Evolutionary conservation across 495 filamentous ascomycete species (phyloP), one percentile per base, ranked within the genome.

Genomic region (Annulohypoxylon bovei): DNA sequence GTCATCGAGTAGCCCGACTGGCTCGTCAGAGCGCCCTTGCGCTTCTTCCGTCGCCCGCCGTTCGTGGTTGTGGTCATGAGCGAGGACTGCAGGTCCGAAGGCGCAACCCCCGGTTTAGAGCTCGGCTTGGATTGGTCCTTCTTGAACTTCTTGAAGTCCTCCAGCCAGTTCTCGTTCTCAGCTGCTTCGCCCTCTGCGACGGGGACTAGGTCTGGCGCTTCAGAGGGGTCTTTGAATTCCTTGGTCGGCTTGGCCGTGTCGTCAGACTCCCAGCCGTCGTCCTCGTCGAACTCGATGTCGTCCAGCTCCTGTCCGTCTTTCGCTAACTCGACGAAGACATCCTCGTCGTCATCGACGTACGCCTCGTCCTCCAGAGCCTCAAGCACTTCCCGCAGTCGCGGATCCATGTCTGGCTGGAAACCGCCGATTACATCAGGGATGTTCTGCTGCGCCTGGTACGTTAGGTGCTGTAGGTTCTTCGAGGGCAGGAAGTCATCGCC

Each of bases 351-450:
- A 64, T 98, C 95, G 0, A 99, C 94, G 79, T 92, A 99, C 6
- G 91, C 94, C 35, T 98, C 95, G 68, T 99, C 96, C 70, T 99
- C 95, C 30, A 99, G 82, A 1, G 96, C 96, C 78, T 98, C 95
- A 60, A 99, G 79, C 2, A 93, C 93, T 79, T 99, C 96, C 20
- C 96, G 87, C 67, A 99, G 78, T 20, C 96, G 85, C 4, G 94
- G 95, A 79, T 99, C 96, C 96, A 99, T 99, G 75, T 98, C 93
- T 2, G 96, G 96, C 79, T 98, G 91, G 76, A 99, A 98, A 0
- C 96, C 96, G 1, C 89, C 89, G 72, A 99, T 88, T 7, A 85
- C 90, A 83, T 98, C 96, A 0, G 95, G 96, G 6, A 98, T 81
- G 74, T 98, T 87, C 80, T 98, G 95, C 80, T 97, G 93, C 50